Base-by-base conservation (phyloP, 2,329 filamentous ascomycete genomes). In the Endocalyx cinctus region DNA sequence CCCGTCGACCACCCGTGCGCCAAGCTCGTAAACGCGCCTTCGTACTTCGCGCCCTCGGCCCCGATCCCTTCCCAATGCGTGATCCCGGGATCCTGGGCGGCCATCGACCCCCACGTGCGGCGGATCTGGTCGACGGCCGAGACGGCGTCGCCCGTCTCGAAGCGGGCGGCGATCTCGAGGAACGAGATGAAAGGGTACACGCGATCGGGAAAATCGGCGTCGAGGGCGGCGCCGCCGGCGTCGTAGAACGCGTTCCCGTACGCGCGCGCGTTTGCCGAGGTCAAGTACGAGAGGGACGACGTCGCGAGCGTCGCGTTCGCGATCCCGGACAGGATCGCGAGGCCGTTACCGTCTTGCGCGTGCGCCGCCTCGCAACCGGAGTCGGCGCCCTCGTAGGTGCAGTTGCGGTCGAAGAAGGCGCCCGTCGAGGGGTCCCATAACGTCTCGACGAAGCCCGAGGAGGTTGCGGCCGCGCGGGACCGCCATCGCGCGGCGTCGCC, bases 191-290 rank as follows among this genome's bases (percentile, higher is more conserved):
- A 72, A 3, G 70, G 59, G 34, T 74, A 74, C 4, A 73, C 69
- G 10, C 68, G 59, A 31, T 65, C 48, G 3, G 59, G 59, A 43
- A 63, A 70, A 1, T 57, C 62, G 0, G 39, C 41, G 1, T 43
- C 47, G 0, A 54, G 42, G 5, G 38, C 44, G 5, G 70, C 47
- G 4, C 55, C 45, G 27, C 58, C 63, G 23, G 62, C 66, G 46
- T 74, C 69, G 45, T 69, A 74, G 45, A 74, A 74, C 2, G 70
- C 57, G 42, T 74, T 73, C 3, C 70, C 70, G 38, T 71, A 72
- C 1, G 52, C 49, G 6, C 55, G 54, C 0, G 57, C 46, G 13
- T 60, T 62, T 4, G 57, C 41, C 12, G 39, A 43, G 4, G 55
- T 39, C 13, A 70, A 60, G 42, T 68, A 72, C 2, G 48, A 29